A percentile compares a stretch with the other conserved stretches of the same genome.
These are phyloP conservation scores for Ormosia emarginata DNA, from an alignment of 306 rosid genomes.

Conservation along the genomic window DNA sequence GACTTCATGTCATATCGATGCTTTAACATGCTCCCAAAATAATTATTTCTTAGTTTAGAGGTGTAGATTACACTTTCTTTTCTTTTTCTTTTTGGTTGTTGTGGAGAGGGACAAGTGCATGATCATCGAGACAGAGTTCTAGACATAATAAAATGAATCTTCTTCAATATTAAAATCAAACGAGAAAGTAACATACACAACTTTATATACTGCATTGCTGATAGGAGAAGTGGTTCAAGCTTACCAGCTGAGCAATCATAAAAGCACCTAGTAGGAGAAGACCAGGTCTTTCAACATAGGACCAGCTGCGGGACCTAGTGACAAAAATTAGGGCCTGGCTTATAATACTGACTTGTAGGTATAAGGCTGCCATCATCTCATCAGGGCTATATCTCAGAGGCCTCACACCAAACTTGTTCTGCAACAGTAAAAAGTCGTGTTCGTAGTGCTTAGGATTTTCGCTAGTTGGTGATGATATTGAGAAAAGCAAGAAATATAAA, in stretches of 20 bases:
- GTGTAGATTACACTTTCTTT: background rate
- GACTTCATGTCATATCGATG: background rate
- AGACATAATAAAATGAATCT: background rate
- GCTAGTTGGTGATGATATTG: background rate
- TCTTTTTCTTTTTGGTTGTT: background rate
- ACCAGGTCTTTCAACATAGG: constrained; percentile 81
- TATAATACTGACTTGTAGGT: constrained; percentile 93
- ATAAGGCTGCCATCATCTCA: constrained; percentile 88
- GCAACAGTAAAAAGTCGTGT: constrained; percentile 21
- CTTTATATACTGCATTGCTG: background rate
- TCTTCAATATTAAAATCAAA: background rate
- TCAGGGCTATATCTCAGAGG: constrained; percentile 9
- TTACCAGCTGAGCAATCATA: constrained; percentile 79
- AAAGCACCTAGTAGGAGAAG: constrained; percentile 78
- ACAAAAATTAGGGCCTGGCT: constrained; percentile 95
- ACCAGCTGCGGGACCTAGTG: constrained; percentile 91
- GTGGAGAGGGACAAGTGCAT: background rate
- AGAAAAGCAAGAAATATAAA: background rate
- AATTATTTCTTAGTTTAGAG: background rate
- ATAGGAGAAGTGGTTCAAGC: constrained; percentile 7
- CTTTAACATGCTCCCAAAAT: background rate
- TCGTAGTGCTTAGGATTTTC: background rate
- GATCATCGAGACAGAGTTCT: background rate
- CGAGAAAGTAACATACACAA: background rate
- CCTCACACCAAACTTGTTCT: constrained; percentile 62